Evolutionary conservation across 1,139 yeast genomes (phyloP).

Genomic region (Debaryomyces psychrophilus): DNA sequence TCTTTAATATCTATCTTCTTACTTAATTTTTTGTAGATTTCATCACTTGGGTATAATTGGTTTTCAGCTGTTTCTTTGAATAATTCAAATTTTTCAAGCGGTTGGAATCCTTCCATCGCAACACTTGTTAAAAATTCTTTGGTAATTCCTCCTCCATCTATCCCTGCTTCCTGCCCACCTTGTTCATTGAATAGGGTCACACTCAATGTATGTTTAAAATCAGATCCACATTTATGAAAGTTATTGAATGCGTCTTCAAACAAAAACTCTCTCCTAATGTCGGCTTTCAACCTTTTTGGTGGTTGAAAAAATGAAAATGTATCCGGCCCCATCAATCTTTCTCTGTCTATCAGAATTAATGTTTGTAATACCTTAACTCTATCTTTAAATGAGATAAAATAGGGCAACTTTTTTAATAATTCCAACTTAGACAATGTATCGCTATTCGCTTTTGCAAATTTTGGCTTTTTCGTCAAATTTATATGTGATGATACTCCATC

Average conservation of each 20-base stretch:
- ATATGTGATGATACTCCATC: constrained; percentile 6
- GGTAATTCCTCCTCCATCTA: constrained; percentile 96
- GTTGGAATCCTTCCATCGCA: constrained; percentile 65
- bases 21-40: constrained; percentile 40
- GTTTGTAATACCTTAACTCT: constrained; percentile 74
- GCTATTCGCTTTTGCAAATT: constrained; percentile 7
- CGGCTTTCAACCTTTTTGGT: constrained; percentile 41
- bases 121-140: constrained; percentile 85
- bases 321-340: constrained; percentile 22
- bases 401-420: constrained; percentile 69
- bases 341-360: constrained; percentile 58
- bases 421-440: constrained; percentile 36
- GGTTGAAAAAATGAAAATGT: constrained; percentile 21
- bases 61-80: constrained; percentile 52
- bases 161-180: constrained; percentile 82
- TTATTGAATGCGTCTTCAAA: constrained; percentile 74
- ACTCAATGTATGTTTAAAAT: constrained; percentile 60
- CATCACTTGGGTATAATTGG: constrained; percentile 76
- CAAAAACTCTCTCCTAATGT: constrained; percentile 67
- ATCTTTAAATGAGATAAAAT: constrained; percentile 72
- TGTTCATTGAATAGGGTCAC: constrained; percentile 72
- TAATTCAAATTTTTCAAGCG: constrained; percentile 41
- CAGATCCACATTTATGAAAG: constrained; percentile 45
- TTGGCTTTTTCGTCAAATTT: constrained; percentile 6
- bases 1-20: constrained; percentile 30